Conservation (phyloP, 768 basidiomycete genomes). For the Tulasnella calospora region DNA sequence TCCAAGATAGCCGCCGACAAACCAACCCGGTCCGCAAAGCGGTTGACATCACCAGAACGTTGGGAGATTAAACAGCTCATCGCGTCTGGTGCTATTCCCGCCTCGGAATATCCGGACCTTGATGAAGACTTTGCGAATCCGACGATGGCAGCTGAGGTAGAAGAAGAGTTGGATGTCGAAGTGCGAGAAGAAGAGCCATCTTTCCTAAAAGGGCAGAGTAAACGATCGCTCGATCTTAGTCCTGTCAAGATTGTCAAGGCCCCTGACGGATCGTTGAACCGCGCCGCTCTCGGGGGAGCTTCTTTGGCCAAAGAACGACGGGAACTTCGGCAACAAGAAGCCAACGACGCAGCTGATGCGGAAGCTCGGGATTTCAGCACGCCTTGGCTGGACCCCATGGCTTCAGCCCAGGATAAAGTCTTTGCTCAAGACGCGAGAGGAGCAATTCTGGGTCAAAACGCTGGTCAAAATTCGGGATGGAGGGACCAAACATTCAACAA, state of each 20-base stretch:
- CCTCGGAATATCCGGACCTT: constrained; percentile 90
- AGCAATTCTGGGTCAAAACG: constrained; percentile 74
- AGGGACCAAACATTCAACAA: constrained; percentile 91
- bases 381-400: constrained; percentile 98
- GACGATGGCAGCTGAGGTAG: constrained; percentile 75
- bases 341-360: constrained; percentile 88
- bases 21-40: constrained; percentile 72
- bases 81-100: constrained; percentile 85
- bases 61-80: constrained; percentile 99
- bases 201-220: constrained; percentile 94
- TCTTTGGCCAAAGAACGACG: constrained; percentile 91
- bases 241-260: constrained; percentile 99
- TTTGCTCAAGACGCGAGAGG: constrained; percentile 93
- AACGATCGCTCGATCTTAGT: constrained; percentile 88
- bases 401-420: constrained; percentile 72
- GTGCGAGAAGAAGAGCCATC: constrained; percentile 94
- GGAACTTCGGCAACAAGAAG: constrained; percentile 90
- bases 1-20: constrained; percentile 44
- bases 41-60: constrained; percentile 91
- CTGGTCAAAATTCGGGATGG: constrained; percentile 82
- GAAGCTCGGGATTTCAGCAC: constrained; percentile 91
- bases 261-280: constrained; percentile 93
- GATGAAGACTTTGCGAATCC: constrained; percentile 81
- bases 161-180: constrained; percentile 96
- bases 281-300: constrained; percentile 91